Evolutionary conservation across 495 filamentous ascomycete genomes (phyloP), one percentile per base, ranked within the genome.

Genomic region (Pyronema omphalodes): DNA sequence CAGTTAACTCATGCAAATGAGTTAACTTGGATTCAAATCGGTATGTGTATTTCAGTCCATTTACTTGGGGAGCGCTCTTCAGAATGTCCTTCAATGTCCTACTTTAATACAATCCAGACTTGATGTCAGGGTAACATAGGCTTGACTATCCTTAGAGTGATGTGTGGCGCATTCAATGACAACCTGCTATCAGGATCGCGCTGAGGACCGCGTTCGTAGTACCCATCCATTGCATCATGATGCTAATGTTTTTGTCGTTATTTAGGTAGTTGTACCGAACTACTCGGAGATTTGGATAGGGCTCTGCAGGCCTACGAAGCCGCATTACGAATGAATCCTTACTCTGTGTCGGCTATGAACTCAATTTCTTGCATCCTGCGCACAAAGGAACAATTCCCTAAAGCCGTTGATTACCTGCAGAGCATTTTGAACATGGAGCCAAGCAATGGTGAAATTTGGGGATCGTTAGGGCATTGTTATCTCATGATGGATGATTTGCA

Each of bases 401-500:
- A 89, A 64, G 91, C 91, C 3, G 82, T 94, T 23, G 93, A 96
- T 60, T 96, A 88, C 64, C 73, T 99, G 19, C 81, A 91, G 54
- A 83, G 80, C 33, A 94, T 96, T 54, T 66, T 99, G 44, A 93
- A 94, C 68, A 70, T 99, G 37, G 93, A 99, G 56, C 73, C 68
- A 1, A 81, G 74, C 54, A 95, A 91, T 66, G 91, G 91, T 23
- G 91, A 99, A 69, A 87, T 89, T 17, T 96, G 91, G 91, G 88
- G 93, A 11, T 94, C 87, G 60, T 71, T 61, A 83, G 86, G 89
- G 3, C 93, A 96, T 68, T 96, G 91, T 67, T 93, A 86, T 63
- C 73, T 99, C 18, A 99, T 99, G 91, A 94, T 96, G 88, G 91
- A 99, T 58, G 89, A 99, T 60, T 67, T 99, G 35, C 91, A 96